Percentiles rank a stretch among this genome's conserved stretches.
These are phyloP conservation scores for Tuber magnatum DNA, from an alignment of 495 filamentous ascomycete genomes.

Conservation along the genomic window DNA sequence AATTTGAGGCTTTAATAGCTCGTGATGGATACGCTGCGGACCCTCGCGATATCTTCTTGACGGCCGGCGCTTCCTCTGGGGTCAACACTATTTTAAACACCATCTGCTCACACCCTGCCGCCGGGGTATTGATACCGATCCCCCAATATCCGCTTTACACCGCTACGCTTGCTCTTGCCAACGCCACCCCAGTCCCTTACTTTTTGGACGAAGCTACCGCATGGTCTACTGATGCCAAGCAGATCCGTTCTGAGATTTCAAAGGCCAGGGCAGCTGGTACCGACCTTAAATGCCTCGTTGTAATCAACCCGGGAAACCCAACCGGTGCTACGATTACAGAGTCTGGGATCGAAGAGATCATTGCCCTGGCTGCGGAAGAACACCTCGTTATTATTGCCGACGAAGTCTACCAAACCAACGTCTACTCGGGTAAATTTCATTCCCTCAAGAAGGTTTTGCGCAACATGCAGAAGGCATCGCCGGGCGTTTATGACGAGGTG, in stretches of 20 bases:
- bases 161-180: constrained; percentile 76
- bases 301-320: constrained; percentile 98
- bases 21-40: constrained; percentile 82
- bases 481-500: constrained; percentile 69
- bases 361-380: constrained; percentile 78
- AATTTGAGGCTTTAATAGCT: constrained; percentile 42
- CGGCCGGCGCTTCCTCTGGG: constrained; percentile 82
- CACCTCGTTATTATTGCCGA: constrained; percentile 85
- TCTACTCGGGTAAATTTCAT: constrained; percentile 86
- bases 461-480: constrained; percentile 66
- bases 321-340: constrained; percentile 77
- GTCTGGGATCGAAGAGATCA: constrained; percentile 69
- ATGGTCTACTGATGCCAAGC: constrained; percentile 77
- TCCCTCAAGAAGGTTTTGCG: constrained; percentile 89
- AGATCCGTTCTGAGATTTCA: constrained; percentile 62
- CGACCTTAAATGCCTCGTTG: constrained; percentile 83
- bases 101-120: constrained; percentile 70
- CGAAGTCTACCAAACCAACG: constrained; percentile 98
- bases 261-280: constrained; percentile 66
- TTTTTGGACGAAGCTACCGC: constrained; percentile 74
- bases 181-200: constrained; percentile 85
- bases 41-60: constrained; percentile 72
- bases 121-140: constrained; percentile 87
- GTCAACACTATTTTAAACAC: constrained; percentile 87
- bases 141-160: constrained; percentile 98